Evolutionary conservation across 768 basidiomycete genomes (phyloP), one percentile per base, ranked within the genome.

Genomic region (Tylopilus rubrobrunneus): DNA sequence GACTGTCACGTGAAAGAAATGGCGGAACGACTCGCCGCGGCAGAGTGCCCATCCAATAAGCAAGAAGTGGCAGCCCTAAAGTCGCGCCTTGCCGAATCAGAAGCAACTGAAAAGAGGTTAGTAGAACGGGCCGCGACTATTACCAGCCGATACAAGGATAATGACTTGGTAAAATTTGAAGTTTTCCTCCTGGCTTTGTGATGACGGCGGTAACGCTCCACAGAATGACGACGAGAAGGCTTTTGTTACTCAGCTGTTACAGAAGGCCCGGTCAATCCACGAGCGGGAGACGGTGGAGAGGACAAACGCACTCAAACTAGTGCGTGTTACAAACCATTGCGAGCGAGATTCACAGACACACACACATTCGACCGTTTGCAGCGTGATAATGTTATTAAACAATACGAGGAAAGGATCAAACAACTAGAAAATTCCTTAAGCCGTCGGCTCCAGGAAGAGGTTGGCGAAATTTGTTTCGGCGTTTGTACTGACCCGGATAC

Each of bases 241-340:
- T 5, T 74, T 85, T 45, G 76, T 80, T 8, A 66, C 74, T 48
- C 66, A 70, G 45, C 58, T 85, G 29, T 71, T 80, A 57, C 68
- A 68, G 39, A 65, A 76, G 45, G 73, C 78, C 15, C 73, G 77
- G 48, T 71, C 73, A 11, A 65, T 78, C 21, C 76, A 83, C 57
- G 83, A 82, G 56, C 75, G 82, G 48, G 77, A 78, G 17, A 68
- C 78, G 36, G 74, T 83, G 29, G 73, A 71, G 25, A 83, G 83
- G 62, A 73, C 72, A 48, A 82, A 84, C 57, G 82, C 84, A 51
- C 73, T 85, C 28, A 77, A 76, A 54, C 72, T 77, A 56, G 83
- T 83, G 56, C 41, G 73, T 67, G 47, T 52, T 37, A 23, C 34
- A 33, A 43, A 29, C 12, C 39, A 48, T 15, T 14, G 45, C 33